phyloP scores from a whole-genome alignment of 176 grass and related monocot species.

The Eragrostis curvula region DNA sequence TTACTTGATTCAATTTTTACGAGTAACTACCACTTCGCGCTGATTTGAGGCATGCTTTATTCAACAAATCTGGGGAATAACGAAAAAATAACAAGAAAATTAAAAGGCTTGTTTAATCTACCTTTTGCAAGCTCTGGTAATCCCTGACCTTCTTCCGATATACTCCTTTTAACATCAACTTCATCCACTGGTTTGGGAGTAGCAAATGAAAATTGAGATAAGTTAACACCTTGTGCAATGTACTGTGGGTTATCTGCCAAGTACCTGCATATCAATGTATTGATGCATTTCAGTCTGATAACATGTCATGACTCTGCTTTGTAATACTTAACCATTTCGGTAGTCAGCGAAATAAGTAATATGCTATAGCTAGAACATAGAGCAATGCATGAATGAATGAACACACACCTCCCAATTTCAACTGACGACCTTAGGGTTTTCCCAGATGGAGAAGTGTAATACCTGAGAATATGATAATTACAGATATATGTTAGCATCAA shows the following conservation, averaged over 20 bases:
- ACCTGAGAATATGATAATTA: constrained; percentile 47
- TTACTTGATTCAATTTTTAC: constrained; percentile 10
- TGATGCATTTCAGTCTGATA: background rate
- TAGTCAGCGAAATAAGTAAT: constrained; percentile 1
- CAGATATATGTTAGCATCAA: constrained; percentile 12
- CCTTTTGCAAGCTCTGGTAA: constrained; percentile 45
- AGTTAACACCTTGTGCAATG: constrained; percentile 48
- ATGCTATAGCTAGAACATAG: background rate
- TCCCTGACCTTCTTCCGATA: constrained; percentile 34
- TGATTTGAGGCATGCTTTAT: constrained; percentile 23
- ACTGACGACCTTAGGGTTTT: constrained; percentile 60
- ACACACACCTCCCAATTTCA: constrained; percentile 59
- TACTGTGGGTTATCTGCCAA: constrained; percentile 57
- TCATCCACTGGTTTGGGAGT: constrained; percentile 54
- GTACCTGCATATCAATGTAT: constrained; percentile 52
- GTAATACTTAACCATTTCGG: constrained; percentile 13
- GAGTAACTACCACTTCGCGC: background rate
- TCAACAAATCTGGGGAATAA: background rate
- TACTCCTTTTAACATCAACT: constrained; percentile 38
- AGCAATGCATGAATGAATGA: constrained; percentile 17
- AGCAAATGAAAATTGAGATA: constrained; percentile 66
- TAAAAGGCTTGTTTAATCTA: constrained; percentile 21
- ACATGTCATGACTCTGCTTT: background rate
- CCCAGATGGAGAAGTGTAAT: constrained; percentile 70
- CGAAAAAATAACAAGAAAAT: background rate